Conservation (phyloP, 495 filamentous ascomycete genomes). For the Aspergillus bertholletiae region DNA sequence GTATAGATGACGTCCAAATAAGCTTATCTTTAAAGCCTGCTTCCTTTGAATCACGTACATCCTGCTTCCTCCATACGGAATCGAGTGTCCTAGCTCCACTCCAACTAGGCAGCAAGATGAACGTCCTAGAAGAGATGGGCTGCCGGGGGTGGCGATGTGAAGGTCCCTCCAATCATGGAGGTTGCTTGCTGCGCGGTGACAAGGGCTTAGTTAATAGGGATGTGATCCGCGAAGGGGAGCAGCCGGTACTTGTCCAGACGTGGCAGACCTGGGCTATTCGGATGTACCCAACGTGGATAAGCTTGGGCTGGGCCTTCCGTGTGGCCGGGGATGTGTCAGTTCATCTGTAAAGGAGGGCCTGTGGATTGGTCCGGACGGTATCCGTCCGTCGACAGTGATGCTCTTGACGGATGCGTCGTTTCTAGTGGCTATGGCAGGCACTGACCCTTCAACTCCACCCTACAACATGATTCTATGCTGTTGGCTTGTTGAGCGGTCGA, state of each 20-base stretch:
- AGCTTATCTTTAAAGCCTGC: conserved; percentile 20
- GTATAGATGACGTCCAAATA: conserved; percentile 12
- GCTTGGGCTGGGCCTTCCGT: neutral
- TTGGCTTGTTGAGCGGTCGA: neutral
- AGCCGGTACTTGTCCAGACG: conserved; percentile 1
- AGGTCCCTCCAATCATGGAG: conserved; percentile 1
- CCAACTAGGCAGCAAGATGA: conserved; percentile 17
- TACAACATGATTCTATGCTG: neutral
- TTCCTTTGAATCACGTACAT: neutral
- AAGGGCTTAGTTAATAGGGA: conserved; percentile 2
- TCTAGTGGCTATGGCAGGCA: neutral
- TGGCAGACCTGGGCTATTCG: neutral
- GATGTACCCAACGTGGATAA: neutral
- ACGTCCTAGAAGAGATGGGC: neutral
- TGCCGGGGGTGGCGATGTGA: conserved; percentile 1
- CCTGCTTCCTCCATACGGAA: conserved; percentile 4
- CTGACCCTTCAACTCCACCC: neutral
- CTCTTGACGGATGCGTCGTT: neutral
- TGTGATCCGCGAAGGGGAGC: neutral
- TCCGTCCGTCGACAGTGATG: neutral
- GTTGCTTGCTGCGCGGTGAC: neutral
- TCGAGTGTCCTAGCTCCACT: conserved; percentile 12
- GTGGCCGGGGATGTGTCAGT: neutral
- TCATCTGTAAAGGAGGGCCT: neutral
- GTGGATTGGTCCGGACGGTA: neutral